Evolutionary conservation across 2,329 filamentous ascomycete species (phyloP).

Genomic region (Aspergillus flavus): DNA sequence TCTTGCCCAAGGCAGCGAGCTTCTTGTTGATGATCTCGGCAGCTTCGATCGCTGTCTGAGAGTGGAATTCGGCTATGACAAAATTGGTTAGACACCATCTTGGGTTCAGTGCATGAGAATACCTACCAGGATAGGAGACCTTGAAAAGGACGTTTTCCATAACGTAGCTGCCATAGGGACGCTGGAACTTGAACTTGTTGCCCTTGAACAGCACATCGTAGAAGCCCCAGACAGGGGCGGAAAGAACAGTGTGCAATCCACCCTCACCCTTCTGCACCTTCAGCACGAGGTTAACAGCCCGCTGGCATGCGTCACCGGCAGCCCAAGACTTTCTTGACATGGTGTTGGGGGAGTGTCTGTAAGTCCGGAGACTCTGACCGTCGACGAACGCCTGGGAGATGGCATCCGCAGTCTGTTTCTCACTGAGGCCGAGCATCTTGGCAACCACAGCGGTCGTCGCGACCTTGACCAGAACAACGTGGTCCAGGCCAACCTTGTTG

Average conservation of each 20-base stretch:
- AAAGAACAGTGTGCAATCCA: slow-evolving; percentile 88
- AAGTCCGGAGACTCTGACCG: slow-evolving; percentile 92
- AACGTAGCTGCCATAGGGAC: slow-evolving; percentile 94
- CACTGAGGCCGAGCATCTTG: slow-evolving; percentile 87
- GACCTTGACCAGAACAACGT: slow-evolving; percentile 97
- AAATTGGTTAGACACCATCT: slow-evolving; percentile 5
- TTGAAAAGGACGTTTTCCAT: slow-evolving; percentile 99
- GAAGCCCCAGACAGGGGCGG: slow-evolving; percentile 93
- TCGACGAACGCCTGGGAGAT: slow-evolving; percentile 98
- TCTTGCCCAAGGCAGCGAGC: slow-evolving; percentile 83
- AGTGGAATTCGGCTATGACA: slow-evolving; percentile 84
- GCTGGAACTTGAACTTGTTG: slow-evolving; percentile 94
- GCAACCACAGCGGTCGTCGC: slow-evolving; percentile 92
- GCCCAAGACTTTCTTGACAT: slow-evolving; percentile 99
- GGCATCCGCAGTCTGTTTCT: slow-evolving; percentile 90
- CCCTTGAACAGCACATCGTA: slow-evolving; percentile 98
- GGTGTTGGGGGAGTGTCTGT: slow-evolving; percentile 97
- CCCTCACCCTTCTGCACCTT: slow-evolving; percentile 91
- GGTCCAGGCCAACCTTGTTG: slow-evolving; percentile 98
- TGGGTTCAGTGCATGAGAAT: neutral
- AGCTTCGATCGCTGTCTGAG: slow-evolving; percentile 95
- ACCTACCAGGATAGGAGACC: slow-evolving; percentile 90
- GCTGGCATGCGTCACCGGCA: slow-evolving; percentile 95
- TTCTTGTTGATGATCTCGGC: slow-evolving; percentile 84
- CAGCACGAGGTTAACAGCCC: slow-evolving; percentile 85